Conservation (phyloP, 2,329 filamentous ascomycete species). For the Fusarium sp. region DNA sequence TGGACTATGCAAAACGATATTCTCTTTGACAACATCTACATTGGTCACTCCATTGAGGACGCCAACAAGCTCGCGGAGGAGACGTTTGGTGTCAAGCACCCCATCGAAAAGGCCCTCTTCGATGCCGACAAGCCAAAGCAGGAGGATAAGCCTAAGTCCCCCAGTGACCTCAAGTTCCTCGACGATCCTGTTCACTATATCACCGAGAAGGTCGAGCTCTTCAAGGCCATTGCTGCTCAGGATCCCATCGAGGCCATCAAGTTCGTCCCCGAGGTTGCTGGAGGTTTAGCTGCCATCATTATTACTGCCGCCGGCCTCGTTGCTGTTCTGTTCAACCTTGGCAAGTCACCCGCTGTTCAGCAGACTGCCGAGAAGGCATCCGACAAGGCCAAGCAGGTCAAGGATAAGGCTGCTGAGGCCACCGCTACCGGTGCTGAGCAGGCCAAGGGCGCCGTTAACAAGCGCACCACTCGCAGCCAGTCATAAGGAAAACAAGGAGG, state of each 20-base stretch:
- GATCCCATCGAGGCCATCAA: slow-evolving; percentile 86
- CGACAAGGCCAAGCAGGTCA: slow-evolving; percentile 78
- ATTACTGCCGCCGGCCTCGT: slow-evolving; percentile 76
- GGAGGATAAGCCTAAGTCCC: slow-evolving; percentile 69
- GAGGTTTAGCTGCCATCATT: slow-evolving; percentile 75
- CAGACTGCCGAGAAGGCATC: slow-evolving; percentile 70
- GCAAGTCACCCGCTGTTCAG: slow-evolving; percentile 75
- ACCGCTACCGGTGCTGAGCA: slow-evolving; percentile 71
- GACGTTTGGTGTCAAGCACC: slow-evolving; percentile 89
- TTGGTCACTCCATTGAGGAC: slow-evolving; percentile 94
- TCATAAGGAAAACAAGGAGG: slow-evolving; percentile 49
- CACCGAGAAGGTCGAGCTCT: slow-evolving; percentile 92
- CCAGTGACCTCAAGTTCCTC: slow-evolving; percentile 82
- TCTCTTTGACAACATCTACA: slow-evolving; percentile 99
- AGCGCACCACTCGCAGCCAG: slow-evolving; percentile 66
- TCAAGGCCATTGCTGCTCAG: slow-evolving; percentile 81
- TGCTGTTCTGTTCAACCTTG: slow-evolving; percentile 69
- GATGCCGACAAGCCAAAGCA: slow-evolving; percentile 81
- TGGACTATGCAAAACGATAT: slow-evolving; percentile 99
- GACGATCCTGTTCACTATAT: slow-evolving; percentile 89
- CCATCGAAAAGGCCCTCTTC: slow-evolving; percentile 81
- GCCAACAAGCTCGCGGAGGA: slow-evolving; percentile 88
- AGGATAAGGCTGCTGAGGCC: slow-evolving; percentile 68
- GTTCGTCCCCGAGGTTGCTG: slow-evolving; percentile 91
- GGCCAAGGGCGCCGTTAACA: slow-evolving; percentile 75